Evolutionary conservation across 2,329 filamentous ascomycete genomes (phyloP), one percentile per base, ranked within the genome.

Genomic region (Corynespora cassiicola): DNA sequence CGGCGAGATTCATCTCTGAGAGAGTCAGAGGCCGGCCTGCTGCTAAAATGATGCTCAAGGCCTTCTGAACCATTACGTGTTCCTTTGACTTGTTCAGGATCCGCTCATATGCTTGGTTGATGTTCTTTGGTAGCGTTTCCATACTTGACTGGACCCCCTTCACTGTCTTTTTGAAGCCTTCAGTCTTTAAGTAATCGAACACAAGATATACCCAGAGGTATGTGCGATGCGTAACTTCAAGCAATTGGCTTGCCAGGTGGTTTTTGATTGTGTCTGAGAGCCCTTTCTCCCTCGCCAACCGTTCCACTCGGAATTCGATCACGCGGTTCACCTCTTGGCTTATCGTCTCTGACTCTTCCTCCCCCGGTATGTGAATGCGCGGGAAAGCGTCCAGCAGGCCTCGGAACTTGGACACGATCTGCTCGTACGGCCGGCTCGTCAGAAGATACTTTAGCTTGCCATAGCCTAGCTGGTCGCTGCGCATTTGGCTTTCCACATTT

Each of bases 191-290:
- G 17, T 41, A 38, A 28, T 53, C 39, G 18, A 48, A 47, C 20
- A 53, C 39, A 24, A 53, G 39, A 39, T 50, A 48, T 25, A 45
- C 39, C 50, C 47, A 53, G n/a, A 53, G 40, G 35, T 53, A 50
- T 21, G 50, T 53, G 20, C 50, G 50, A 37, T 53, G 46, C 21
- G 44, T 35, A 24, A 42, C 32, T 16, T 38, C 37, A 5, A 50
- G 44, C 28, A 52, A 34, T 29, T 30, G 31, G 14, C 41, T 21
- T 45, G 23, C 24, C 27, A 55, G 27, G 29, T 36, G 25, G 24
- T 18, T 23, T 26, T 51, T 47, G 15, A 47, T 27, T 27, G 45
- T 21, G 19, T 42, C 33, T 37, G 45, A 21, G 21, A 55, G 46
- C 23, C 15, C 27, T 40, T 35, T 44, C 28, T 48, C 36, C 36